Evolutionary conservation across 2,329 filamentous ascomycete genomes (phyloP), one percentile per base, ranked within the genome.

Genomic region (Fusarium drepaniforme): DNA sequence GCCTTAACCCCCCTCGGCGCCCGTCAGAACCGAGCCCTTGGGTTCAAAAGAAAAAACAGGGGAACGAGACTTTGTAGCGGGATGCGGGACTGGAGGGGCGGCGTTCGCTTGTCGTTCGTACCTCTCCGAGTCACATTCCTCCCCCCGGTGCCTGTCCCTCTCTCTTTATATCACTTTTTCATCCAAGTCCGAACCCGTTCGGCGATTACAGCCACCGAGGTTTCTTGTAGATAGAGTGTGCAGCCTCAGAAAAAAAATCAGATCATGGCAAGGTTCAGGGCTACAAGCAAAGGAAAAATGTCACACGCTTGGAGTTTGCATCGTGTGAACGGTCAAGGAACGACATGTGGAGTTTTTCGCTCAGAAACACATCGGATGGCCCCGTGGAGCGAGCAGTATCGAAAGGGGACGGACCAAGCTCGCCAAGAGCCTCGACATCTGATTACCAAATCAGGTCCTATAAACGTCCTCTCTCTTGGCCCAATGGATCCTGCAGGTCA

Each of bases 91-190:
- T 44, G 40, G 40, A 44, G 49, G 35, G 33, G 69, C 30, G 30
- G 69, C 60, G 60, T 49, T 51, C 25, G 28, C 68, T 64, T 68
- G 67, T 42, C 21, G 44, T 16, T 38, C 30, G 46, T 72, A 49
- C n/a, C 30, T 59, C 63, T 44, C 68, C 72, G 60, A 73, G 28
- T 71, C 72, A 74, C 72, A 74, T 74, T 74, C 72, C 72, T 61
- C 2, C 16, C 15, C 49, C 23, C 30, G 59, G 49, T 71, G 63
- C 58, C 63, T 64, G 49, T 37, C 33, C 33, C 33, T 35, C 33
- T 33, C 60, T 68, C 61, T 68, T 51, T 74, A 46, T 35, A 18
- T n/a, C 42, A 33, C 37, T 51, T 21, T 28, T 28, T 33, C 30
- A 33, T 33, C 33, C 18, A 40, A 30, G 71, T 37, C 72, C 72